Base-by-base conservation (phyloP, 352 stramenopile genomes). In the Globisporangium emineosum region DNA sequence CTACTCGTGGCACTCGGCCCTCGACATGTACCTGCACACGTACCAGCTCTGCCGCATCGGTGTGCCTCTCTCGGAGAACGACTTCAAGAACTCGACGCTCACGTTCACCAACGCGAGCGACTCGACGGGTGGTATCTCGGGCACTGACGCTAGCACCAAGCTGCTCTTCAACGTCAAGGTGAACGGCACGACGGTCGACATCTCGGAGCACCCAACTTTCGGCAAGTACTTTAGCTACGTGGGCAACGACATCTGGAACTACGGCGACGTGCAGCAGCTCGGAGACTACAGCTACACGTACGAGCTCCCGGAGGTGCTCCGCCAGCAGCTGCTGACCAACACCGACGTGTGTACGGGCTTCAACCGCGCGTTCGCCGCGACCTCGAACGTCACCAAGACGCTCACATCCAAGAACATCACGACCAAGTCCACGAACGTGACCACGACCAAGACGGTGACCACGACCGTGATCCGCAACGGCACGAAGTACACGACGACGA, bases 201-300 rank as follows among this genome's bases (percentile, higher is more conserved):
- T 68, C 12, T 67, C 81, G 25, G 63, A 88, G 55, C 81, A 91
- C 71, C 80, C 80, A 42, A 76, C 69, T 30, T 67, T 90, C n/a
- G 80, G 79, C 60, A 68, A 80, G 62, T 91, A 85, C 73, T 91
- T 91, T 49, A 65, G 64, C 17, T 73, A 78, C 57, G 70, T 86
- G 5, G 78, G 80, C 30, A 77, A 72, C 57, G 72, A 82, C 23
- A 79, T 78, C 54, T 85, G 77, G 75, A 79, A 88, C 66, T 87
- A 88, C 64, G 79, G 57, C 17, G 80, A 89, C 65, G 75, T 84
- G 23, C 66, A 75, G 57, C 73, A 83, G 68, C 77, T 91, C n/a
- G 80, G 77, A 17, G 76, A 89, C 65, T 88, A 84, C 67, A 81
- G 77, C 66, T 91, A 91, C 78, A 78, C 73, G 68, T 91, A 91